Percentiles rank a stretch among this genome's conserved stretches.
Conservation (phyloP, 2,329 filamentous ascomycete species). For the Hysterium pulicare region DNA sequence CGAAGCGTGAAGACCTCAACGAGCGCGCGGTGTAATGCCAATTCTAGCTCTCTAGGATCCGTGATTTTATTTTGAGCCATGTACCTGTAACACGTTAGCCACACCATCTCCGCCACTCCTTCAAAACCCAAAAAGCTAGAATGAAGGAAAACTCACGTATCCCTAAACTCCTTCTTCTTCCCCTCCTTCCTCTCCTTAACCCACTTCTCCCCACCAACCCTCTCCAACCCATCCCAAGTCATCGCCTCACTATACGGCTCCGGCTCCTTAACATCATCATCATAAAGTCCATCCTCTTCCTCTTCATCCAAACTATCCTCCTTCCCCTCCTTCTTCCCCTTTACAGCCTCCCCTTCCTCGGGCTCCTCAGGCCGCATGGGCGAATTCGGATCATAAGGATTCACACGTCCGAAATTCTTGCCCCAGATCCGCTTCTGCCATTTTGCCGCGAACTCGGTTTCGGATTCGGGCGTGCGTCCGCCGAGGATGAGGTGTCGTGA, state of each 20-base stretch:
- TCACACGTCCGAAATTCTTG: conserved; percentile 35
- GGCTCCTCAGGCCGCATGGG: conserved; percentile 19
- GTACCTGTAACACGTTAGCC: conserved; percentile 28
- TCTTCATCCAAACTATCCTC: conserved; percentile 30
- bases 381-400: conserved; percentile 35
- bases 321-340: conserved; percentile 27
- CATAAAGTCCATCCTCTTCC: conserved; percentile 7
- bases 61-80: conserved; percentile 34
- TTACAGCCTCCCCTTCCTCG: neutral
- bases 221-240: conserved; percentile 53
- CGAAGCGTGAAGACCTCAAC: conserved; percentile 54
- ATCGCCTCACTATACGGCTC: conserved; percentile 43
- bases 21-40: conserved; percentile 53
- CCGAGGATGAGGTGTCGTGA: conserved; percentile 20
- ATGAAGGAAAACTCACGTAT: conserved; percentile 6
- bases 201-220: conserved; percentile 52
- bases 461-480: conserved; percentile 29
- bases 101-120: conserved; percentile 13
- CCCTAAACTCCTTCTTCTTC: conserved; percentile 22
- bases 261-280: neutral
- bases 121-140: conserved; percentile 20
- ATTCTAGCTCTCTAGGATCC: conserved; percentile 35
- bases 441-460: conserved; percentile 31
- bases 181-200: conserved; percentile 29
- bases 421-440: conserved; percentile 37